phyloP scores from a whole-genome alignment of 2,329 filamentous ascomycete genomes.

The Xylaria arbuscula region DNA sequence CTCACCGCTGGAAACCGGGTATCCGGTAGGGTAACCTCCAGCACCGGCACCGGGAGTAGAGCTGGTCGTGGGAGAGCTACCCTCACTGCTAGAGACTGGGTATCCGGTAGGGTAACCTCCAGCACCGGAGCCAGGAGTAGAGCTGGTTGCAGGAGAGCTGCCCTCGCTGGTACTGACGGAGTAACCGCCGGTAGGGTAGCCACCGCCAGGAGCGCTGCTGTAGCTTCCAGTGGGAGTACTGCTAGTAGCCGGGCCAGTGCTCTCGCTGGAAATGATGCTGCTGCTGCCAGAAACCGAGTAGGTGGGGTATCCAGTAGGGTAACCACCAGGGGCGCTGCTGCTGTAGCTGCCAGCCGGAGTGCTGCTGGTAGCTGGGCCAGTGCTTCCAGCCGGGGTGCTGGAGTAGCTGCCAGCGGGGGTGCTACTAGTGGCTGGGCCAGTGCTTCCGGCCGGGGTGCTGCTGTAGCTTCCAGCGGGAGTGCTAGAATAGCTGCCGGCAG shows the following conservation, averaged over 20 bases:
- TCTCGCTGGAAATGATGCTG: not conserved
- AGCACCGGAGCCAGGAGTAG: conserved; percentile 4
- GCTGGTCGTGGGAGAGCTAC: conserved; percentile 22
- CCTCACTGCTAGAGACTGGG: conserved; percentile 18
- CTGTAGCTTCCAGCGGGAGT: conserved; percentile 7
- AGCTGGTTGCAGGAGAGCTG: conserved; percentile 7
- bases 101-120: conserved; percentile 27
- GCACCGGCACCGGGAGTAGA: conserved; percentile 2
- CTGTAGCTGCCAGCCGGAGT: not conserved
- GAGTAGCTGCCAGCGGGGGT: conserved; percentile 17
- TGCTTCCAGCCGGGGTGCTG: not conserved
- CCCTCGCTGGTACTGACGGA: not conserved
- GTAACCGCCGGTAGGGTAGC: conserved; percentile 18
- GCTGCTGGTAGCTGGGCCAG: conserved; percentile 3
- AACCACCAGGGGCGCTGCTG: conserved; percentile 12
- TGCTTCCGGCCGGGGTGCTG: conserved; percentile 11
- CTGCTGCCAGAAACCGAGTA: not conserved
- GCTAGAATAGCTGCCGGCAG: too few relatives aligned
- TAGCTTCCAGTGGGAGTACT: conserved; percentile 4
- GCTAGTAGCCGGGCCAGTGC: not conserved
- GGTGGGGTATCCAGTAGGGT: conserved; percentile 20
- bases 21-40: conserved; percentile 26
- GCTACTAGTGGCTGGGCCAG: too few relatives aligned
- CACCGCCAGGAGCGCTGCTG: conserved; percentile 18
- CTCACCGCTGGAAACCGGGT: conserved; percentile 18